Evolutionary conservation across 371 early-diverging fungal genomes (phyloP).

Genomic region (Rhizopus microsporus): DNA sequence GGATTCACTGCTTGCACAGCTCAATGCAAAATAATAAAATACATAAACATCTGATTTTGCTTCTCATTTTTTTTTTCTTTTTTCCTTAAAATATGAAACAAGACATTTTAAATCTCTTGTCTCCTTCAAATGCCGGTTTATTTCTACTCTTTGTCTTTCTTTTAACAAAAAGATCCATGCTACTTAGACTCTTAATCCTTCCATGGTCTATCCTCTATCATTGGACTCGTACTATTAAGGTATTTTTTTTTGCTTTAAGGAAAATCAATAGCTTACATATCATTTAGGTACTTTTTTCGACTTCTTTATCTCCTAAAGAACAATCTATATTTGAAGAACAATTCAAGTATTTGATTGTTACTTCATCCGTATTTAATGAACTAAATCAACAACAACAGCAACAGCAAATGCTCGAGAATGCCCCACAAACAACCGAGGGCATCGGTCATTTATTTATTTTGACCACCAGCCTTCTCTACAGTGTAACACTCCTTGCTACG

Average conservation of each 20-base stretch:
- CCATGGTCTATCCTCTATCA: slow-evolving; percentile 2
- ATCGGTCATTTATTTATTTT: background rate
- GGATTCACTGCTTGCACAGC: slow-evolving; percentile 54
- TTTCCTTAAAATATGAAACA: slow-evolving; percentile 1
- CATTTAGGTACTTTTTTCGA: slow-evolving; percentile 30
- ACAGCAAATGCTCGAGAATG: background rate
- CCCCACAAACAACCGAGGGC: background rate
- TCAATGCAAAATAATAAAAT: slow-evolving; percentile 40
- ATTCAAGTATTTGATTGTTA: slow-evolving; percentile 66
- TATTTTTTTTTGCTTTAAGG: background rate
- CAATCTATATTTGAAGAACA: slow-evolving; percentile 67
- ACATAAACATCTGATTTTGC: slow-evolving; percentile 6
- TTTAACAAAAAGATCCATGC: background rate
- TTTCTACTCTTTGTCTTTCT: background rate
- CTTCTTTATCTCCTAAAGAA: slow-evolving; percentile 50
- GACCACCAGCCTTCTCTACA: background rate
- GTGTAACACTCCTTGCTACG: background rate
- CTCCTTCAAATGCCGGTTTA: background rate
- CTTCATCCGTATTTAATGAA: slow-evolving; percentile 64
- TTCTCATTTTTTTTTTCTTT: background rate
- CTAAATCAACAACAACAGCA: slow-evolving; percentile 14
- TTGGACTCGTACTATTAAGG: background rate
- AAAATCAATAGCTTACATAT: background rate
- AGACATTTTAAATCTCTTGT: background rate
- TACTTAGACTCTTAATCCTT: background rate